Conservation (phyloP, 768 basidiomycete genomes). For the Polyporus arcularius region DNA sequence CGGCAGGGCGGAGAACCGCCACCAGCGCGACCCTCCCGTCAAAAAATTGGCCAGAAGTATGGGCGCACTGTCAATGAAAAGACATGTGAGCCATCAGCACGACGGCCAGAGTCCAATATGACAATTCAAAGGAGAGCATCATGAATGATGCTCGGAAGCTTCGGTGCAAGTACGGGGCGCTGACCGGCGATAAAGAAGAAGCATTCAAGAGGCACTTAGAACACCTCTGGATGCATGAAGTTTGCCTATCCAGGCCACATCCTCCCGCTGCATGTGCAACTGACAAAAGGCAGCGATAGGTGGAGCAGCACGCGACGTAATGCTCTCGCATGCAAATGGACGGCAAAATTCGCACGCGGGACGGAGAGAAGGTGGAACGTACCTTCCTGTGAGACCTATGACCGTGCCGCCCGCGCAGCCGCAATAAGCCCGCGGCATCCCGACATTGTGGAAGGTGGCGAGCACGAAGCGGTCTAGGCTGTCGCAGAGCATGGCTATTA, state of each 20-base stretch:
- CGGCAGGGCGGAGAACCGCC: slow-evolving; percentile 60
- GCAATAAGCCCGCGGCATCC: slow-evolving; percentile 67
- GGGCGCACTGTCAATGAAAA: slow-evolving; percentile 22
- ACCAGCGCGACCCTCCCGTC: slow-evolving; percentile 51
- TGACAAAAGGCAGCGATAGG: slow-evolving; percentile 5
- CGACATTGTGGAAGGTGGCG: slow-evolving; percentile 72
- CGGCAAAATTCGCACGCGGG: neutral
- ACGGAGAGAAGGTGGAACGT: slow-evolving; percentile 18
- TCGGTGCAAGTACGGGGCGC: neutral
- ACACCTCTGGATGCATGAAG: slow-evolving; percentile 2
- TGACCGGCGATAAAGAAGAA: neutral
- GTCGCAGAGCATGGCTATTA: slow-evolving; percentile 58
- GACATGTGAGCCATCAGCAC: neutral
- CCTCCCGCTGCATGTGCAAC: neutral
- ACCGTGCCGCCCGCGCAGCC: slow-evolving; percentile 66
- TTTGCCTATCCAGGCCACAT: slow-evolving; percentile 1
- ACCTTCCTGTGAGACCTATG: slow-evolving; percentile 47
- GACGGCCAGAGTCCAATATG: neutral
- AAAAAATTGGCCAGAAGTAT: slow-evolving; percentile 46
- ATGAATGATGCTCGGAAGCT: neutral
- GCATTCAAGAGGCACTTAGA: neutral
- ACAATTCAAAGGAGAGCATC: neutral
- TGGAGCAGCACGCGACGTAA: slow-evolving; percentile 9
- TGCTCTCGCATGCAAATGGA: neutral
- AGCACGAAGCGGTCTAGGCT: slow-evolving; percentile 67